Conservation (phyloP, 306 rosid species). For the Arachis hypogaea region DNA sequence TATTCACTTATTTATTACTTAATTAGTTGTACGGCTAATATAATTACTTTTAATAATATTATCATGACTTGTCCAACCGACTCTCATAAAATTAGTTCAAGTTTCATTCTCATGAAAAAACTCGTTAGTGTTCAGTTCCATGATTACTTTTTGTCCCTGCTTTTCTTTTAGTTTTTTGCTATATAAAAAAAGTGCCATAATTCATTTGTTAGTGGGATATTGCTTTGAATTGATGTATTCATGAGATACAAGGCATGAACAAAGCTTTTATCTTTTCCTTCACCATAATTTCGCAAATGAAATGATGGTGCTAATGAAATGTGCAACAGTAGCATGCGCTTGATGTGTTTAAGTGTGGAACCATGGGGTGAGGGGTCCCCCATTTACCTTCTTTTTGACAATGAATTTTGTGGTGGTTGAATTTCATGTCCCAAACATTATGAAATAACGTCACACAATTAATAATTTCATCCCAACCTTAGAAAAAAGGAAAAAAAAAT, state of each 20-base stretch:
- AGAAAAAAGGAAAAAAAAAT: constrained; percentile 4
- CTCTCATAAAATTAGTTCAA: constrained; percentile 1
- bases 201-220: constrained; percentile 38
- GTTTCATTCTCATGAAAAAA: background rate
- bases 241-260: constrained; percentile 18
- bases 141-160: background rate
- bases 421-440: constrained; percentile 22
- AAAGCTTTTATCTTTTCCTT: constrained; percentile 35
- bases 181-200: constrained; percentile 4
- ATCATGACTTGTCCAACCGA: background rate
- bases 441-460: background rate
- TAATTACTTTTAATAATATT: background rate
- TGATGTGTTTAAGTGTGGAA: background rate
- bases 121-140: constrained; percentile 4
- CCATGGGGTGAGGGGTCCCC: constrained; percentile 38
- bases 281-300: constrained; percentile 33
- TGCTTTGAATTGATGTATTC: constrained; percentile 39
- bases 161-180: constrained; percentile 21
- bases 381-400: constrained; percentile 12
- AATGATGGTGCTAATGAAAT: constrained; percentile 39
- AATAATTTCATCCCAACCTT: background rate
- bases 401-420: constrained; percentile 40
- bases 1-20: too few relatives aligned
- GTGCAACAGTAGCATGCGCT: constrained; percentile 36
- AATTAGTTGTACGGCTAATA: background rate